Evolutionary conservation across 441 rosid species (phyloP), one percentile per base, ranked within the genome.

Genomic region (Sinapis alba): DNA sequence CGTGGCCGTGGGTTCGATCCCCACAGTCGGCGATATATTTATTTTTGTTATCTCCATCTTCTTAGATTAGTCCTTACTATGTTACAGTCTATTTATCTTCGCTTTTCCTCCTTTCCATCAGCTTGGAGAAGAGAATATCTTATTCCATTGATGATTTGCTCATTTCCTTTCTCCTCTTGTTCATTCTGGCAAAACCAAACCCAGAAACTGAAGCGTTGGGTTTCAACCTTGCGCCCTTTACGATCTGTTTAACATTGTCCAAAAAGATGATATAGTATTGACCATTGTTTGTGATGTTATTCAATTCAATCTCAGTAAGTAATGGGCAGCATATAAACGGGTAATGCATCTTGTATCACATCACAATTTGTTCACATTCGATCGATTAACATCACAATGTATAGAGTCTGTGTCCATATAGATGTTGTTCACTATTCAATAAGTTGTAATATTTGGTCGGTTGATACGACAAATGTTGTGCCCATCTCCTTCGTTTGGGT

Each of bases 281-380:
- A 16, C 7, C 0, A 3, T 12, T 9, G 21, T 24, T 20, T 62
- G 63, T 45, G 47, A 57, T 68, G 23, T 23, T 68, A 3, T 13
- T 30, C 0, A 50, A 54, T 53, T 66, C 72, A 71, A 75, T 69
- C 56, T 80, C 81, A 62, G 50, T 77, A 96, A 98, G 98, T 96
- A 7, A 62, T 93, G 71, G 99, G 98, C 36, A 92, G 97, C 65
- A 85, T 93, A 82, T 96, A 93, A 59, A 73, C 86, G 0, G 95
- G 97, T 70, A 91, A 86, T 74, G 88, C 74, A 67, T 82, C 98
- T 1, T 94, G 99, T 41, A 84, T 91, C 70, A 93, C 97, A 3
- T 97, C 97, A 71, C 97, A 93, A 24, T 24, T 24, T 24, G 27
- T 24, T 24, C 26, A 24, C 26, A 0, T 24, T 24, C 27, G 4